phyloP scores from a whole-genome alignment of 495 filamentous ascomycete genomes.

The Neurospora sp. region DNA sequence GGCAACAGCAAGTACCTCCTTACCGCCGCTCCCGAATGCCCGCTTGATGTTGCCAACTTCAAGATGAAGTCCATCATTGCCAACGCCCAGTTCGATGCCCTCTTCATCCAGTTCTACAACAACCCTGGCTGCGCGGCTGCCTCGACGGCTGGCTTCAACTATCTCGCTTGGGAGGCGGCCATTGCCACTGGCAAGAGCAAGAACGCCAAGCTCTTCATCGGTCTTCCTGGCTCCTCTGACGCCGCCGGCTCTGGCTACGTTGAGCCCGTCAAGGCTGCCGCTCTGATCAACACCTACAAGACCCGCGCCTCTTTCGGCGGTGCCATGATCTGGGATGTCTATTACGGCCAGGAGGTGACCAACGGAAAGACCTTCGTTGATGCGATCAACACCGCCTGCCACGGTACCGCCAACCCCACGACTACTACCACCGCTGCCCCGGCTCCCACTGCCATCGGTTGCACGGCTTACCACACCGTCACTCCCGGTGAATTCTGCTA shows the following conservation, averaged over 20 bases:
- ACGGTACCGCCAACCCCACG: conserved; percentile 5
- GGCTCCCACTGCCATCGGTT: conserved; percentile 4
- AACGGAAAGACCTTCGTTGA: conserved; percentile 22
- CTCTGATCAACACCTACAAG: conserved; percentile 24
- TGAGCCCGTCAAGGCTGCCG: conserved; percentile 4
- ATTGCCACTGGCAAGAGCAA: conserved; percentile 43
- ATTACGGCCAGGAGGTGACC: conserved; percentile 15
- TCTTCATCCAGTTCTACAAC: conserved; percentile 71
- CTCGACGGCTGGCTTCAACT: conserved; percentile 45
- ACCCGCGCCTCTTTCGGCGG: conserved; percentile 27
- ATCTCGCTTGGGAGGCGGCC: conserved; percentile 50
- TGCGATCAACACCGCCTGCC: conserved; percentile 9
- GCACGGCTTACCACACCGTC: conserved; percentile 9
- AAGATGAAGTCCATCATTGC: conserved; percentile 44
- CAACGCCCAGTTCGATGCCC: conserved; percentile 44
- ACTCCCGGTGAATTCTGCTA: conserved; percentile 7
- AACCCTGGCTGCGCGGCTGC: conserved; percentile 46
- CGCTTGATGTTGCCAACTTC: conserved; percentile 41
- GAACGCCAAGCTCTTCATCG: conserved; percentile 51
- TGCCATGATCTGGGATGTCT: conserved; percentile 32
- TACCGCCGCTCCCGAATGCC: conserved; percentile 60
- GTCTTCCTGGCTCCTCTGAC: conserved; percentile 47
- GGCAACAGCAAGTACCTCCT: conserved; percentile 33
- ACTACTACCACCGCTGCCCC: background rate
- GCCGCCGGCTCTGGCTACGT: conserved; percentile 24